phyloP scores from a whole-genome alignment of 148 eudicot species.

The Camellia sinensis region DNA sequence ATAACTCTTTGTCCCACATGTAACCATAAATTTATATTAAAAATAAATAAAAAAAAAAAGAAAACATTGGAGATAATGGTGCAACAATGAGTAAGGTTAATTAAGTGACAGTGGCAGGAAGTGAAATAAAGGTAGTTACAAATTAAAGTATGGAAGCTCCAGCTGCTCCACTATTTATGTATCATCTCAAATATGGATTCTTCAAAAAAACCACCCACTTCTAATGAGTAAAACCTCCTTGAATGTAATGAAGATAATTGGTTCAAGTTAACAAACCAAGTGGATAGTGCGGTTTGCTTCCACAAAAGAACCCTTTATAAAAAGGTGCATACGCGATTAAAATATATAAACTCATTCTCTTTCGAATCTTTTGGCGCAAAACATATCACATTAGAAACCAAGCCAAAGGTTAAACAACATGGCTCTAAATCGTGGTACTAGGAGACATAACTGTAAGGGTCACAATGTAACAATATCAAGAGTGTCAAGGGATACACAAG shows the following conservation, averaged over 20 bases:
- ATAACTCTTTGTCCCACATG: not conserved
- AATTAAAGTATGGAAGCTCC: too few species aligned
- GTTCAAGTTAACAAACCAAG: not conserved
- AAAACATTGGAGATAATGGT: not conserved
- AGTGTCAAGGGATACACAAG: too few species aligned
- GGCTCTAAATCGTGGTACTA: too few species aligned
- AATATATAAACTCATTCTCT: not conserved
- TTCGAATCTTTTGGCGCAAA: too few species aligned
- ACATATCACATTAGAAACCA: not conserved
- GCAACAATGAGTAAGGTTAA: not conserved
- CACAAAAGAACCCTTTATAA: not conserved
- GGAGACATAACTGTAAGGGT: too few species aligned
- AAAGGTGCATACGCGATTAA: not conserved
- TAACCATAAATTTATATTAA: not conserved
- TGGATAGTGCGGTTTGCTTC: not conserved
- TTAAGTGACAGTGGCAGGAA: not conserved
- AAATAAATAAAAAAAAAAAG: too few species aligned
- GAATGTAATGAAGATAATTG: not conserved
- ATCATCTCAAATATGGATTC: not conserved
- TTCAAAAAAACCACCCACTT: not conserved
- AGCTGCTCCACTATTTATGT: constrained; percentile 1
- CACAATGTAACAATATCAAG: too few species aligned
- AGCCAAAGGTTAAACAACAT: not conserved
- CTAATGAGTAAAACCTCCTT: not conserved
- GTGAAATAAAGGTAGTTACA: not conserved